Base-by-base conservation (phyloP, 106 monocot species). In the Apostasia ramifera region DNA sequence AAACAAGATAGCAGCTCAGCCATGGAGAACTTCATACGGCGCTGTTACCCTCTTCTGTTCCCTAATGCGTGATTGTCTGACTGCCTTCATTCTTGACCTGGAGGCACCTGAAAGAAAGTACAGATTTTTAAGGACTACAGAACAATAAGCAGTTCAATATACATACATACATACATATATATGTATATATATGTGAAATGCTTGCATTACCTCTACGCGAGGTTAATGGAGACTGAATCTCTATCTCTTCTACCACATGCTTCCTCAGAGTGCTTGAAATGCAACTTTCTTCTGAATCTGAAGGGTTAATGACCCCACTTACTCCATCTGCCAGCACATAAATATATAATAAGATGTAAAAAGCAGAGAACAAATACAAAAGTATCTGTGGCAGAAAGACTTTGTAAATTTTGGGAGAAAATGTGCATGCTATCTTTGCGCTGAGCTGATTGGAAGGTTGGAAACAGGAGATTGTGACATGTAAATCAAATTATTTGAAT, bases 281-380 rank as follows among this genome's bases (percentile, higher is more conserved):
- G 39, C 62, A 47, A 68, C 78, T 76, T 60, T 80, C 80, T 58
- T 76, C 75, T 26, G 87, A 70, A 15, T 9, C 52, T 3, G 41
- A 56, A 44, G 86, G 70, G 43, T 90, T 66, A 43, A 89, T 62
- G 8, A 93, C 73, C 61, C 86, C 86, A 82, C 83, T 78, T 53
- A 72, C 54, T 76, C 26, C 86, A 78, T 84, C 84, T 86, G 63
- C 40, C 50, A 26, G 61, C 39, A 13, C 70, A 41, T 61, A 38
- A 70, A 53, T 8, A 57, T 7, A 11, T 41, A 43, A 50, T 26
- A 14, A 15, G 8, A 54, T 8, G 39, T 44, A 15, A 47, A 51
- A 6, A 58, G 47, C 47, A 70, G 6, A 71, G 8, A 15, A 53
- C 51, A 53, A 70, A 60, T 26, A 26, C 26, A 26, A 26, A 26